Percentiles rank a stretch among this genome's conserved stretches.
Evolutionary conservation across 441 rosid genomes (phyloP).

Genomic region (Aleurites moluccanus): DNA sequence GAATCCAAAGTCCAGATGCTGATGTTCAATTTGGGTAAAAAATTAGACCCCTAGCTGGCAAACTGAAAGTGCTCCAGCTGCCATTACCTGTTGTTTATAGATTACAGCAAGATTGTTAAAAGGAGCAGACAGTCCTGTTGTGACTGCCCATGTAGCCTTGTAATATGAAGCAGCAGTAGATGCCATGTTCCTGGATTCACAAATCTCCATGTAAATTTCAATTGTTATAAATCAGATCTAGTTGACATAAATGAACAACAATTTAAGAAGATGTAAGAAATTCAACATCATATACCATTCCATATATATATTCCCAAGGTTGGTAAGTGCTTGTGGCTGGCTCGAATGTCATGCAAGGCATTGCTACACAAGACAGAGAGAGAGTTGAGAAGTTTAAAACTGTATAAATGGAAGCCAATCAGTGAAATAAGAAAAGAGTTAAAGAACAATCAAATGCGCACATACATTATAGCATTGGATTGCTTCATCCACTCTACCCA

Average conservation of each 20-base stretch:
- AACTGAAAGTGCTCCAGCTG: background rate
- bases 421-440: background rate
- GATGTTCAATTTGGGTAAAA: background rate
- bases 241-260: background rate
- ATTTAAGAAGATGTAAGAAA: background rate
- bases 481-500: conserved; percentile 92
- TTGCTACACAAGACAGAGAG: conserved; percentile 62
- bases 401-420: conserved; percentile 4
- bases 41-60: background rate
- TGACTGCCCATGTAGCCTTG: conserved; percentile 87
- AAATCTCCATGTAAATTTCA: conserved; percentile 16
- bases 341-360: conserved; percentile 88
- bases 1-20: background rate
- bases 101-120: conserved; percentile 96
- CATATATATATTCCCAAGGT: conserved; percentile 97
- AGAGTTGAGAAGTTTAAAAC: conserved; percentile 2
- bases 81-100: conserved; percentile 89
- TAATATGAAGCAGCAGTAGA: conserved; percentile 84
- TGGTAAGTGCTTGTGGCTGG: conserved; percentile 98
- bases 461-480: conserved; percentile 90
- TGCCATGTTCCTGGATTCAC: conserved; percentile 71
- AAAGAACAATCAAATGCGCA: background rate
- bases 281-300: conserved; percentile 64
- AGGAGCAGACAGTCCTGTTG: conserved; percentile 97
- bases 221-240: background rate